phyloP scores from a whole-genome alignment of 257 asterid species.

The Asclepias syriaca region DNA sequence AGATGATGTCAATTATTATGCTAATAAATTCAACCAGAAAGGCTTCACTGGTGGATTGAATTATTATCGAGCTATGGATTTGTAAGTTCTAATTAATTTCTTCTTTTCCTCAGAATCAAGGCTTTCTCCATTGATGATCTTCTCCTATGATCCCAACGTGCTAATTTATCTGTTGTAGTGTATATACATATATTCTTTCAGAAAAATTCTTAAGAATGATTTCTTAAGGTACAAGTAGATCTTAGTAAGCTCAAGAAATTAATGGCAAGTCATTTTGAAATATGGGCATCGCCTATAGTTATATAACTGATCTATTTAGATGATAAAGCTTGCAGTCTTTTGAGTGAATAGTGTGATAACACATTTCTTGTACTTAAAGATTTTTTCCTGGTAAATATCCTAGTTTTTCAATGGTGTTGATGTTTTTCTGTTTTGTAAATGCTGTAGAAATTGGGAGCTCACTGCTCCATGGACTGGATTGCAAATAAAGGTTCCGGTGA shows the following conservation, averaged over 20 bases:
- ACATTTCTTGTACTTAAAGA: not conserved
- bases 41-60: conserved; percentile 96
- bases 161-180: too few species aligned
- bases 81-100: conserved; percentile 41
- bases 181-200: too few species aligned
- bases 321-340: not conserved
- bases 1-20: conserved; percentile 67
- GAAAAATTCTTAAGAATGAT: not conserved
- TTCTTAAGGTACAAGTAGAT: not conserved
- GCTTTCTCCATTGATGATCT: not conserved
- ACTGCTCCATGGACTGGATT: conserved; percentile 55
- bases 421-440: not conserved
- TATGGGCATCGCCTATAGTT: not conserved
- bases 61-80: conserved; percentile 80
- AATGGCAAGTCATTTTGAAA: not conserved
- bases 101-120: not conserved
- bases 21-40: conserved; percentile 46
- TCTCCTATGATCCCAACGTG: not conserved
- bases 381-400: not conserved
- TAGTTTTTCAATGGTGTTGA: not conserved
- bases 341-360: not conserved
- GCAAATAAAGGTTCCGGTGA: conserved; percentile 76
- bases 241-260: not conserved
- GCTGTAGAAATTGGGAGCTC: conserved; percentile 80
- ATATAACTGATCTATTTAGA: not conserved